phyloP scores from a whole-genome alignment of 129 eudicot species.

The Saussurea involucrata region DNA sequence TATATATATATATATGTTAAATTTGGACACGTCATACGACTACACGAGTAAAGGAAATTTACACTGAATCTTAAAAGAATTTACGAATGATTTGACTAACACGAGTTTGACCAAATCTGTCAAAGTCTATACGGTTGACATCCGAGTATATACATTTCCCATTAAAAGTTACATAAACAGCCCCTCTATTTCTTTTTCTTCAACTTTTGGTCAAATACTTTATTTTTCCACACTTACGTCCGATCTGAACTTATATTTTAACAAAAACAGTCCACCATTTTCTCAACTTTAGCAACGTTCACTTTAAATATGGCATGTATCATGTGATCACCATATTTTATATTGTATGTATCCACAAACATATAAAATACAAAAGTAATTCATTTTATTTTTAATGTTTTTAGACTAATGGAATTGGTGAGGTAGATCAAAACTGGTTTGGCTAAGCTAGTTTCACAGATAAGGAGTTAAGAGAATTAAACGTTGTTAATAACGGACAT shows the following conservation, averaged over 20 bases:
- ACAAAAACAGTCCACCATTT: background rate
- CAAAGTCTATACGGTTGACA: background rate
- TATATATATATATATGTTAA: too few species aligned
- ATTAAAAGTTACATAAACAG: background rate
- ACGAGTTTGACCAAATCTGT: slow-evolving; percentile 3
- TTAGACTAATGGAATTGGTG: background rate
- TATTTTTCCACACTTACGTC: background rate
- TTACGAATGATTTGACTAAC: background rate
- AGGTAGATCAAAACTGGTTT: background rate
- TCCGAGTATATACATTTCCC: background rate
- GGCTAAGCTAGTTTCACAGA: background rate
- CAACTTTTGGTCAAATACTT: background rate
- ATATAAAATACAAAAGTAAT: background rate
- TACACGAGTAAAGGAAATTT: background rate
- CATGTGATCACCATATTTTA: background rate
- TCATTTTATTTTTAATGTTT: background rate
- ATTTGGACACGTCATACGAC: background rate
- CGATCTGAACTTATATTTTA: background rate
- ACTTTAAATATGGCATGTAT: background rate
- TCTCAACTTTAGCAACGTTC: background rate
- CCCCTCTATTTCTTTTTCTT: background rate
- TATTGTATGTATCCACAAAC: background rate
- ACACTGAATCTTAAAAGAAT: background rate
- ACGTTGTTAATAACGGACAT: background rate
- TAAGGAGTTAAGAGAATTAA: background rate